Percentiles rank a stretch among this genome's conserved stretches.
These are phyloP conservation scores for Phytophthora ramorum DNA, from an alignment of 352 stramenopile species.

Conservation along the genomic window DNA sequence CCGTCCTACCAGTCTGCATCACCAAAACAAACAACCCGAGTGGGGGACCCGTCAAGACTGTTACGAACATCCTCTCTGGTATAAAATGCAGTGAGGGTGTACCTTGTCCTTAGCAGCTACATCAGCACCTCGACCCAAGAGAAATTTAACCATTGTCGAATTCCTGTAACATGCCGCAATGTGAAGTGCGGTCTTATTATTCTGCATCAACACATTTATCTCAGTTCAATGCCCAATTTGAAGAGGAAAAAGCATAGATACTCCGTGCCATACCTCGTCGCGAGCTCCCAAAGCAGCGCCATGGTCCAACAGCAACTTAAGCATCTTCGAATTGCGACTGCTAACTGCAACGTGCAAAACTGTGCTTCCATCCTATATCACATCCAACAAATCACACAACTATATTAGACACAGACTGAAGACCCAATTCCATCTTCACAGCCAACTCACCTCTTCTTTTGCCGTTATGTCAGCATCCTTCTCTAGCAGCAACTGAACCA, in stretches of 20 bases:
- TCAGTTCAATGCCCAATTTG: no score
- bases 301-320: conserved; percentile 7
- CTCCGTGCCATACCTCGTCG: conserved; percentile 7
- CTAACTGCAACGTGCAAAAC: conserved; percentile 3
- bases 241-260: no score
- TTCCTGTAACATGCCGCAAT: neutral
- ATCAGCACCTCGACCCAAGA: neutral
- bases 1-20: neutral
- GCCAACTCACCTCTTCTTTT: conserved; percentile 17
- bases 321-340: conserved; percentile 4
- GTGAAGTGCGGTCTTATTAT: neutral
- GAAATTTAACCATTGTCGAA: neutral
- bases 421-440: neutral
- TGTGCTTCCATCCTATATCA: conserved; percentile 2
- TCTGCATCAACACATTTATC: neutral
- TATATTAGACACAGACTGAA: neutral
- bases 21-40: neutral
- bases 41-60: neutral
- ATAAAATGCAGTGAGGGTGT: neutral
- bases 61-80: neutral
- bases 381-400: neutral
- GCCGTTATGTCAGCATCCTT: conserved; percentile 56
- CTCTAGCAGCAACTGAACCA: conserved; percentile 70
- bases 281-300: neutral
- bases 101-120: conserved; percentile 13